Base-by-base conservation (phyloP, 108 stramenopile genomes). In the Cylindrotheca fusiformis region DNA sequence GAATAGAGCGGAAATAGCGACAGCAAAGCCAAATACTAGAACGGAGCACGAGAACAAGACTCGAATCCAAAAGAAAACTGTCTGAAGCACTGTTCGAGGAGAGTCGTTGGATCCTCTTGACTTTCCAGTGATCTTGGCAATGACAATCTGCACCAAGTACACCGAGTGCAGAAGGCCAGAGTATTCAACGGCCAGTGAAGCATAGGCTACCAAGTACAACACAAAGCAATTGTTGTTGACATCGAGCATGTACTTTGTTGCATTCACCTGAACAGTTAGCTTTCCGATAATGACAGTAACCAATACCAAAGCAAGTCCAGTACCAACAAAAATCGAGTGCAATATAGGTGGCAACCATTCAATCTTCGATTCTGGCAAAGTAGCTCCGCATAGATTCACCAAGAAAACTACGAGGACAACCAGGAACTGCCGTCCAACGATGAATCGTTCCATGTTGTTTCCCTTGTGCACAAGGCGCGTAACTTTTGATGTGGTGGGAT, bases 151-250 rank as follows among this genome's bases (percentile, higher is more conserved):
- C 8, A 86, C 70, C 23, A 90, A 53, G 46, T 90, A 86, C 0
- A 72, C 68, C 5, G 79, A 69, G 68, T 90, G 89, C 46, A 86
- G 64, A 22, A 90, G 26, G 0, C 89, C 89, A 6, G 83, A 84
- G 19, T 49, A 56, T 68, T 90, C 88, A 36, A 90, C 65, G 32
- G 47, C 55, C 49, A 90, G 61, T 18, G 83, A 76, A 26, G 76
- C 12, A 58, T 76, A 81, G 4, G 73, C 65, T 27, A 80, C 80
- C 25, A 75, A 64, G 28, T 79, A 47, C 68, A 81, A 71, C 26
- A 80, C 75, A 64, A 67, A 78, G n/a, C n/a, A n/a, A 48, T 81
- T 85, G 67, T 91, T 87, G 72, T 85, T 82, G 57, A 81, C 87
- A 64, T 91, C 90, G 23, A 91, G 74, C 90, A 85, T 85, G 60